A percentile compares a stretch with the other conserved stretches of the same genome.
phyloP scores from a whole-genome alignment of 164 flowering plant species.

The Liquidambar formosana region DNA sequence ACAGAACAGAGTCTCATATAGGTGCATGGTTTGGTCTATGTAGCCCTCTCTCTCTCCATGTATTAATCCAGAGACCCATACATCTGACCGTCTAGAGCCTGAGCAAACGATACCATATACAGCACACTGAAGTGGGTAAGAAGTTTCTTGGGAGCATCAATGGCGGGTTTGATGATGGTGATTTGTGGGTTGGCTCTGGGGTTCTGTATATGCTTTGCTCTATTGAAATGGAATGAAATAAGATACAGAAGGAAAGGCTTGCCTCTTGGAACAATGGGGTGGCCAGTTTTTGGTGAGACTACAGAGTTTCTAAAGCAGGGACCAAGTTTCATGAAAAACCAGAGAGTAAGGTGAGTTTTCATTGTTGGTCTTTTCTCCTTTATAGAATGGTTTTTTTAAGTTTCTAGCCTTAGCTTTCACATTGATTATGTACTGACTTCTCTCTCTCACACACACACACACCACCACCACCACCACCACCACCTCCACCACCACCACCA shows the following conservation, averaged over 20 bases:
- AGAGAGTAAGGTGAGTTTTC: slow-evolving; percentile 66
- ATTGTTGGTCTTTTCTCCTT: not conserved
- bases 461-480: too few relatives aligned
- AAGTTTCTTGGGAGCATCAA: slow-evolving; percentile 38
- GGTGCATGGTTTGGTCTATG: slow-evolving; percentile 24
- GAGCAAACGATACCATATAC: slow-evolving; percentile 32
- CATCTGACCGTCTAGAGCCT: slow-evolving; percentile 13
- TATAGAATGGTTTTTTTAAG: not conserved
- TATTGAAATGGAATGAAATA: slow-evolving; percentile 81
- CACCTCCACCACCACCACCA: too few relatives aligned
- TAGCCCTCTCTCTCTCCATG: slow-evolving; percentile 14
- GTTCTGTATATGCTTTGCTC: slow-evolving; percentile 50
- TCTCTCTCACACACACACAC: too few relatives aligned
- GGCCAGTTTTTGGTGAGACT: slow-evolving; percentile 98
- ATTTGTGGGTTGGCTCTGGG: slow-evolving; percentile 34
- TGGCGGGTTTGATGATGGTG: slow-evolving; percentile 54
- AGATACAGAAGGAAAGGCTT: slow-evolving; percentile 75
- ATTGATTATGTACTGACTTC: too few relatives aligned
- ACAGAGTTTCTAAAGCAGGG: slow-evolving; percentile 91
- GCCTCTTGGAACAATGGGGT: slow-evolving; percentile 98
- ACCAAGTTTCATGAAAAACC: slow-evolving; percentile 82
- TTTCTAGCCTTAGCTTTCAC: not conserved
- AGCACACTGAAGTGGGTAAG: slow-evolving; percentile 21
- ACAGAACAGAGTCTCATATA: not conserved
- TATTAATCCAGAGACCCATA: slow-evolving; percentile 25